Evolutionary conservation across 75 land plant species (phyloP), one percentile per base, ranked within the genome.

Genomic region (Pinus albicaulis): DNA sequence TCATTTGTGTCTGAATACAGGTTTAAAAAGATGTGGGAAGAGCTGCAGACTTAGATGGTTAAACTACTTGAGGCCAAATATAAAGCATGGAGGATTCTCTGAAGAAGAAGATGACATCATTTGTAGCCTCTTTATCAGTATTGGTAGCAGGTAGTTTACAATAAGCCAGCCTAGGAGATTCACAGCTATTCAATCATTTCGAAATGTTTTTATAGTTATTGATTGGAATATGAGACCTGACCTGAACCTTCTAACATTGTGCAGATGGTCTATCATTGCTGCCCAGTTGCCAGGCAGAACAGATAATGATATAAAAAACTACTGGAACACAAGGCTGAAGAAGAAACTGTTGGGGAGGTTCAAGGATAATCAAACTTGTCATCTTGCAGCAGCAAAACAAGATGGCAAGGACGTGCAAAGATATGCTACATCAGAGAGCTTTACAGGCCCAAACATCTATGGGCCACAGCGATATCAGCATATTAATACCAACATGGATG

Each of bases 11-110:
- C 41, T 38, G 48, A 48, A 12, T 3, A 68, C 87, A 73, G 93
- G 93, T 17, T 83, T 91, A 22, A 84, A 77, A 62, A 83, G 93
- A 22, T 91, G 93, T 78, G 93, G 93, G 68, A 91, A 91, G 84
- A 91, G 93, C 77, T 91, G 93, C 76, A 84, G 93, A 11, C 92
- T 91, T 28, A 83, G 93, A 70, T 91, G 93, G 93, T 78, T 92
- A 36, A 91, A 91, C 57, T 92, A 91, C 71, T 84, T 91, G 73
- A 87, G 92, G 17, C 93, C 93, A 3, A 87, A 91, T 65, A 81
- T 91, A 63, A 91, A 87, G 79, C 92, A 91, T 70, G 92, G 93
- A 34, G 89, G 87, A 2, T 90, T 90, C 74, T 81, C 93, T 4
- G 85, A 83, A 41, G 92, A 91, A 24, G 93, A 91, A 68, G 93